Conservation (phyloP, 2,329 filamentous ascomycete genomes). For the Xylariales sp. region DNA sequence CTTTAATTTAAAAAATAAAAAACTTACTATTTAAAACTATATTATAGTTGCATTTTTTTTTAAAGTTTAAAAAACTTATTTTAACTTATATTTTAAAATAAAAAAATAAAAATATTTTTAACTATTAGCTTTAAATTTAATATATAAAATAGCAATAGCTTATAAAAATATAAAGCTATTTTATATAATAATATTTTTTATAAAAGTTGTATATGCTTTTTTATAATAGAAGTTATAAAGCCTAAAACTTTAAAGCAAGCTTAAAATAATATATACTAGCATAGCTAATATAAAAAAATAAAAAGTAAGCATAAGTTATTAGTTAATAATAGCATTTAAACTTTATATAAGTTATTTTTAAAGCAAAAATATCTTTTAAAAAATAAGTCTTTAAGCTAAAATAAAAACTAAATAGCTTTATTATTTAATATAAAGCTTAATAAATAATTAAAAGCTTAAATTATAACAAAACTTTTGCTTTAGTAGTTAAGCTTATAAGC, state of each 20-base stretch:
- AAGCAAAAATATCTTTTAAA: neutral
- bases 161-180: neutral
- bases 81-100: neutral
- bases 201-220: no score
- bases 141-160: neutral
- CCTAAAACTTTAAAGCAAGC: neutral
- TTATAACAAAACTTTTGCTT: conserved; percentile 16
- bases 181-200: no score
- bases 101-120: neutral
- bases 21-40: neutral
- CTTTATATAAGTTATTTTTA: neutral
- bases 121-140: neutral
- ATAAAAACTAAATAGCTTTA: neutral
- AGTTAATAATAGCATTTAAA: neutral
- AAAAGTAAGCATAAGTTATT: conserved; percentile 1
- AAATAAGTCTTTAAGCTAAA: neutral
- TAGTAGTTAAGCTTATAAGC: conserved; percentile 9
- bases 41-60: no score
- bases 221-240: neutral
- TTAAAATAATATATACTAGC: neutral
- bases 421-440: conserved; percentile 8
- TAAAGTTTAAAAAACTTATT: neutral
- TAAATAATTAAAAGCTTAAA: conserved; percentile 7
- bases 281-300: neutral
- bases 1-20: neutral